These are phyloP conservation scores for Rachicladosporium sp. DNA, from an alignment of 2,329 filamentous ascomycete genomes.

Conservation along the genomic window DNA sequence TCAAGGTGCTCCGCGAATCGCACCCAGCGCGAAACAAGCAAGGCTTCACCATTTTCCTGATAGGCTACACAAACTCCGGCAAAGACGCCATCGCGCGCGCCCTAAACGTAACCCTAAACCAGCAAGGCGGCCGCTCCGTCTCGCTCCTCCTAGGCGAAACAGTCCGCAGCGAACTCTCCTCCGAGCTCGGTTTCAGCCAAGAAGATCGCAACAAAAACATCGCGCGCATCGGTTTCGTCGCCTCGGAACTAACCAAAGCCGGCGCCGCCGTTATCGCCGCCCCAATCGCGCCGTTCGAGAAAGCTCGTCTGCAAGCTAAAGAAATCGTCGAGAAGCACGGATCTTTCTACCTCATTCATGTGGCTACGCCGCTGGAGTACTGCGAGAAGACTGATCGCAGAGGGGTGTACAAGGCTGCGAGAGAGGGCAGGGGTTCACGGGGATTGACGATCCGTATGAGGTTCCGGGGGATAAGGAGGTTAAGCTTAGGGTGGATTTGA, in stretches of 20 bases:
- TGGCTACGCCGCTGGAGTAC: constrained; percentile 82
- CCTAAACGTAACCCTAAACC: constrained; percentile 92
- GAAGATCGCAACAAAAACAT: constrained; percentile 93
- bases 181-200: constrained; percentile 87
- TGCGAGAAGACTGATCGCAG: constrained; percentile 91
- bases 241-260: constrained; percentile 82
- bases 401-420: constrained; percentile 75
- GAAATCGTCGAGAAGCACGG: constrained; percentile 81
- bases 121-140: constrained; percentile 89
- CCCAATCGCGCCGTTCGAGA: constrained; percentile 87
- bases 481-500: constrained; percentile 71
- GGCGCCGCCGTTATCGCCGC: constrained; percentile 92
- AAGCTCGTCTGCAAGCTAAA: constrained; percentile 61
- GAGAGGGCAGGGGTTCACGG: constrained; percentile 90
- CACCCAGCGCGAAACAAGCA: constrained; percentile 84
- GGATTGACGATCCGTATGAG: constrained; percentile 96
- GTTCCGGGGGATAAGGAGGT: constrained; percentile 66
- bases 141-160: constrained; percentile 93
- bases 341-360: constrained; percentile 89
- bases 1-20: constrained; percentile 88
- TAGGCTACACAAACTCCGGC: constrained; percentile 89
- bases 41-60: constrained; percentile 97
- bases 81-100: constrained; percentile 95
- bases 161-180: constrained; percentile 81
- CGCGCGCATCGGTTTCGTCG: constrained; percentile 89